Conservation (phyloP, 23 red algal genomes). For the Cyanidiococcus yangmingshanensis region DNA sequence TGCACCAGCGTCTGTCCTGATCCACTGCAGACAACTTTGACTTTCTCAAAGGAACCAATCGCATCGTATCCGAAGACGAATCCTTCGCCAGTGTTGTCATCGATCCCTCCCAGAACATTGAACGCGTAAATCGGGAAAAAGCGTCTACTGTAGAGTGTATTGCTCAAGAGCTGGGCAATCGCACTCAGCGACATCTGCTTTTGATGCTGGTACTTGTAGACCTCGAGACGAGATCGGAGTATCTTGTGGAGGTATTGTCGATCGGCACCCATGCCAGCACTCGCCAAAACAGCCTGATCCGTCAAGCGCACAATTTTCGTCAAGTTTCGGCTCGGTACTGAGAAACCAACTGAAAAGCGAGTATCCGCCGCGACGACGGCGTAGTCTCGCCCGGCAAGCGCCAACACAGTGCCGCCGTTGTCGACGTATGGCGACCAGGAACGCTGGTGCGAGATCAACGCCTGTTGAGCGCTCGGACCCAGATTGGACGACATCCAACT, state of each 20-base stretch:
- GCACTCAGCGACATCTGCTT: slow-evolving; percentile 64
- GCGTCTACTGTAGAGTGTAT: slow-evolving; percentile 72
- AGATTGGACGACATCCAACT: background rate
- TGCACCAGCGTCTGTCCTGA: slow-evolving; percentile 74
- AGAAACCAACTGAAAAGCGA: slow-evolving; percentile 73
- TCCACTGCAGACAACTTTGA: slow-evolving; percentile 81
- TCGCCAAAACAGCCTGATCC: slow-evolving; percentile 70
- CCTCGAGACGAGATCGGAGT: slow-evolving; percentile 53
- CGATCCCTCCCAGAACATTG: slow-evolving; percentile 92
- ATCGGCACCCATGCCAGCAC: slow-evolving; percentile 86
- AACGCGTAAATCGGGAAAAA: slow-evolving; percentile 97
- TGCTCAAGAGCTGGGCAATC: slow-evolving; percentile 66
- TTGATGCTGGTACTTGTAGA: slow-evolving; percentile 58
- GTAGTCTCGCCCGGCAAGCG: slow-evolving; percentile 80
- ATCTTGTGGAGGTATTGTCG: slow-evolving; percentile 77
- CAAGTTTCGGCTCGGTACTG: slow-evolving; percentile 71
- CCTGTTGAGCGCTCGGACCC: background rate
- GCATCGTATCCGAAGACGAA: slow-evolving; percentile 91
- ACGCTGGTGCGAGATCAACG: background rate
- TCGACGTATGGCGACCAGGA: slow-evolving; percentile 76
- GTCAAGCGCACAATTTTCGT: slow-evolving; percentile 31
- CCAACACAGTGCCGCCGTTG: slow-evolving; percentile 71
- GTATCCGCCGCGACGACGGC: slow-evolving; percentile 73
- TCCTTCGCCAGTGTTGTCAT: slow-evolving; percentile 67
- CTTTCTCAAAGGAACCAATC: slow-evolving; percentile 88